Conservation (phyloP, 192 early-diverging fungal species). For the Podochytrium sp. region DNA sequence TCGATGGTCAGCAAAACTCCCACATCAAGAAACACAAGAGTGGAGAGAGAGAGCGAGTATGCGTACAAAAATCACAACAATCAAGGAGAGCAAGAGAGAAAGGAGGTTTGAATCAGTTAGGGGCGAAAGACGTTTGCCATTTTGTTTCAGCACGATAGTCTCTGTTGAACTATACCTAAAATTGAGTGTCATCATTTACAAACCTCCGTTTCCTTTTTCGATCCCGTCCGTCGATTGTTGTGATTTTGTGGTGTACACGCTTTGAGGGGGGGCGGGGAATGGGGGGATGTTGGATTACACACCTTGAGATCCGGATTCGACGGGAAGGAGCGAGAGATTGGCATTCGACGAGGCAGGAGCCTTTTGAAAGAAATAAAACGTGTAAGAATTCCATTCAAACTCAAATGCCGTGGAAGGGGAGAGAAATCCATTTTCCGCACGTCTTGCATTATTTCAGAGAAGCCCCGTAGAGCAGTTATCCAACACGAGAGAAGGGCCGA, state of each 20-base stretch:
- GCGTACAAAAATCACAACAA: too few species aligned
- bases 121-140: conserved; percentile 8
- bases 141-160: background rate
- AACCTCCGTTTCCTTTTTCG: background rate
- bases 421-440: background rate
- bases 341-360: background rate
- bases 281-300: background rate
- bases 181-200: background rate
- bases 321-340: background rate
- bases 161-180: conserved; percentile 10
- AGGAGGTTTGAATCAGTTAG: background rate
- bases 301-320: background rate
- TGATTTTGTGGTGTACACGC: too few species aligned
- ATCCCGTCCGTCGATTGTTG: too few species aligned
- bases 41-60: too few species aligned
- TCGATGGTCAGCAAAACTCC: too few species aligned
- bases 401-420: background rate
- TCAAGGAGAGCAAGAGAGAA: background rate
- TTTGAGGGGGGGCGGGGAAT: background rate
- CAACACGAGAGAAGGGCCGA: conserved; percentile 13
- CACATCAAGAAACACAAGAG: too few species aligned
- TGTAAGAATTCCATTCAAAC: background rate
- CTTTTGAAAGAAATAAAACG: background rate
- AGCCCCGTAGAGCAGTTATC: conserved; percentile 10
- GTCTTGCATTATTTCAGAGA: background rate